Conservation (phyloP, 1,284 basidiomycete species). For the Leccinum subrobustum region DNA sequence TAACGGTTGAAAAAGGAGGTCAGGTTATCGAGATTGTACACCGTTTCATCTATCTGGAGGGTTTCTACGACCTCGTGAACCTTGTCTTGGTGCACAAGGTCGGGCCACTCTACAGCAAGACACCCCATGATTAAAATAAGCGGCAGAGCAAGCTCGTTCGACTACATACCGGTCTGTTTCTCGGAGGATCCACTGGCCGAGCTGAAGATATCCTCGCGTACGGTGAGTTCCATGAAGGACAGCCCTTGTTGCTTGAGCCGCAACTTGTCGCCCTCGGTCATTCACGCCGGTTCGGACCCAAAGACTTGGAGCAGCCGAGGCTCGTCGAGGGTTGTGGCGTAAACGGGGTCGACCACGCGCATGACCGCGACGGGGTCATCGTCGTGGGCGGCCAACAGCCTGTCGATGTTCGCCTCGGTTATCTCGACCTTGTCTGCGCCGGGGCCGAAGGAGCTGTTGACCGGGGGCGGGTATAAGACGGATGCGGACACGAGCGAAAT, state of each 20-base stretch:
- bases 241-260: constrained; percentile 15
- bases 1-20: constrained; percentile 24
- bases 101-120: constrained; percentile 13
- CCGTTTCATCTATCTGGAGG: constrained; percentile 11
- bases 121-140: no score
- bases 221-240: constrained; percentile 22
- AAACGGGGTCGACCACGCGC: constrained; percentile 17
- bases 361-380: constrained; percentile 23
- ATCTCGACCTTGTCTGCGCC: background rate
- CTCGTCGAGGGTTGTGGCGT: constrained; percentile 19
- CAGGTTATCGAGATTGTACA: constrained; percentile 13
- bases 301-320: constrained; percentile 23
- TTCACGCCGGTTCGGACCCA: constrained; percentile 17
- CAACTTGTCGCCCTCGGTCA: constrained; percentile 26
- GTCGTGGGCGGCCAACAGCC: constrained; percentile 9
- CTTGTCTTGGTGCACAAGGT: constrained; percentile 17
- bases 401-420: constrained; percentile 3
- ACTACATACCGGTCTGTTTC: constrained; percentile 7
- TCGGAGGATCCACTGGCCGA: background rate
- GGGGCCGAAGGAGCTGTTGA: constrained; percentile 1
- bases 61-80: constrained; percentile 5
- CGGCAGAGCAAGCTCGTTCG: background rate
- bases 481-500: constrained; percentile 2
- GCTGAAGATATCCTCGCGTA: constrained; percentile 3
- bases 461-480: background rate